Evolutionary conservation across 2,329 filamentous ascomycete genomes (phyloP).

Genomic region (Ophiostoma australiae): DNA sequence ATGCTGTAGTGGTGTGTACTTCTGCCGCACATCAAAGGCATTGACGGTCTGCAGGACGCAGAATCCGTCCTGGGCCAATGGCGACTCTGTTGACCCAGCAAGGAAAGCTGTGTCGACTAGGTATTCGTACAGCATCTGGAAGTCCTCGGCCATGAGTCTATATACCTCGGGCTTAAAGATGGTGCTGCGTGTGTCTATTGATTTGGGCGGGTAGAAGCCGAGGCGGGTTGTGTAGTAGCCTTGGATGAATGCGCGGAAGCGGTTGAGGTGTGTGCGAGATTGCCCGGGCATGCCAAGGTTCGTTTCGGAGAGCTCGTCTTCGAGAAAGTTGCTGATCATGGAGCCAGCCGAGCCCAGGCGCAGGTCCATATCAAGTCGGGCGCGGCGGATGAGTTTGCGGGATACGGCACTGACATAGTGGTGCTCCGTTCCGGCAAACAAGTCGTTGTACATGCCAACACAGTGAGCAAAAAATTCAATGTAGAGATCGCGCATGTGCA

Average conservation of each 20-base stretch:
- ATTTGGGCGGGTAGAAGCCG: slow-evolving; percentile 65
- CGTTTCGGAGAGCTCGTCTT: slow-evolving; percentile 63
- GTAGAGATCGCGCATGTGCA: slow-evolving; percentile 61
- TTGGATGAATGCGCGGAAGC: slow-evolving; percentile 65
- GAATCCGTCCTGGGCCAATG: slow-evolving; percentile 59
- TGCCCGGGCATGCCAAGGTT: slow-evolving; percentile 59
- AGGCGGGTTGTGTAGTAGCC: slow-evolving; percentile 62
- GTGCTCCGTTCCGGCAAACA: slow-evolving; percentile 56
- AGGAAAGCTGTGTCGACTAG: slow-evolving; percentile 60
- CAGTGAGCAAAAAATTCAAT: slow-evolving; percentile 71
- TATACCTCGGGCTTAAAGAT: slow-evolving; percentile 57
- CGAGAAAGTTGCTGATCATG: slow-evolving; percentile 62
- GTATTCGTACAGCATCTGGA: slow-evolving; percentile 64
- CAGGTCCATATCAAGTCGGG: slow-evolving; percentile 60
- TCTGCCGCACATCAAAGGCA: slow-evolving; percentile 59
- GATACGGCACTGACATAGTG: slow-evolving; percentile 51
- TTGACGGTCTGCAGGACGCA: slow-evolving; percentile 64
- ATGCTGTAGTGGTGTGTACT: slow-evolving; percentile 56
- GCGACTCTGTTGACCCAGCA: slow-evolving; percentile 45
- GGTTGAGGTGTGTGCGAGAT: slow-evolving; percentile 63
- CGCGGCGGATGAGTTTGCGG: slow-evolving; percentile 59
- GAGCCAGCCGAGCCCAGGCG: slow-evolving; percentile 54
- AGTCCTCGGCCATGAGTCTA: slow-evolving; percentile 61
- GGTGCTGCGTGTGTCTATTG: slow-evolving; percentile 38
- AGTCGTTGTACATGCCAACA: slow-evolving; percentile 65